Base-by-base conservation (phyloP, 2,329 filamentous ascomycete genomes). In the Talaromyces sp. region DNA sequence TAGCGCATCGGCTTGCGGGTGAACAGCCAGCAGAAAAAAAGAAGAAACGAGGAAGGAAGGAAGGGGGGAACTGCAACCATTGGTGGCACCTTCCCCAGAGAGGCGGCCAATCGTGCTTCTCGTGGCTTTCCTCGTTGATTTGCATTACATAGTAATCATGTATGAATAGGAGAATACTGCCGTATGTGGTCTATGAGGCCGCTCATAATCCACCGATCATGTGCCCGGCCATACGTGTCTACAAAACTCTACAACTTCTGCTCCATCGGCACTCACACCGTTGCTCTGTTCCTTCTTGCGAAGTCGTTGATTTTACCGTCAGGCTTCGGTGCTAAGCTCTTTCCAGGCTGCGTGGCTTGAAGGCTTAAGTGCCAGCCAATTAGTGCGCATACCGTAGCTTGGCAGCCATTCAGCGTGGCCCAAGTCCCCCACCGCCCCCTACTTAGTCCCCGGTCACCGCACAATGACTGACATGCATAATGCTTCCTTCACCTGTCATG, bases 1-100 rank as follows among this genome's bases (percentile, higher is more conserved):
- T 65, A 65, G 63, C 33, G 37, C 16, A 6, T 45, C 61, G 19
- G 39, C 31, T 50, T 37, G 59, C 58, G 41, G 57, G 37, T 43
- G 54, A 35, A 43, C 14, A 24, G 14, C 35, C 35, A 37, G 35
- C 35, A 37, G 35, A 13, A 37, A 13, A 37, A 37, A 37, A 37
- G 27, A 37, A 37, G 35, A 37, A 13, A 37, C 35, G 13, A 13
- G 35, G 13, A 37, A 37, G n/a, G 11, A 54, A 13, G 27, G 31
- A 54, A 37, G 31, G 50, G 31, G 50, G 31, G 7, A 35, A 37
- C 31, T 19, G 52, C 50, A 54, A 54, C 50, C 27, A 54, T 56
- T 56, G 50, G 50, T 14, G 50, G 50, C 50, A 19, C 1, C 50
- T 56, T 37, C 50, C 50, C 50, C 50, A 56, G 33, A 56, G 33